phyloP scores from a whole-genome alignment of 2,329 filamentous ascomycete genomes.

The Endocalyx cinctus region DNA sequence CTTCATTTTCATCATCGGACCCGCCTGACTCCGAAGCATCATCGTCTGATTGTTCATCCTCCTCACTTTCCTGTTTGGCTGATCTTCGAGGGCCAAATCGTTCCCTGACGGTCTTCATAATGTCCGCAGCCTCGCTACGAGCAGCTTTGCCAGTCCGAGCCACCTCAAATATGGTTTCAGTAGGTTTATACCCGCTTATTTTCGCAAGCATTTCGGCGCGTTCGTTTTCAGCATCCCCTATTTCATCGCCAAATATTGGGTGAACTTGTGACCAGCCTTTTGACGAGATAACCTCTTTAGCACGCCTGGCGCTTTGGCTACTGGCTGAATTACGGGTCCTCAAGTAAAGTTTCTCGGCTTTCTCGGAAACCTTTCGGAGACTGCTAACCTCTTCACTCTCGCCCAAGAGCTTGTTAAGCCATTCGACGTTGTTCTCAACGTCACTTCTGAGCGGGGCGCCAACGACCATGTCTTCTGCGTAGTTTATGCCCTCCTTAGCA shows the following conservation, averaged over 20 bases:
- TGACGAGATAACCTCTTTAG: conserved; percentile 70
- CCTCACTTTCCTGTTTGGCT: conserved; percentile 38
- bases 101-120: conserved; percentile 69
- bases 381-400: conserved; percentile 70
- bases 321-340: conserved; percentile 88
- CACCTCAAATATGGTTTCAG: conserved; percentile 96
- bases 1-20: conserved; percentile 20
- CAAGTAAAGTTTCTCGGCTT: conserved; percentile 90
- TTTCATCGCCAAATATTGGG: conserved; percentile 71
- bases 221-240: conserved; percentile 61
- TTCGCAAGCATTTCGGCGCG: conserved; percentile 82
- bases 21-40: conserved; percentile 8
- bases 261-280: conserved; percentile 72
- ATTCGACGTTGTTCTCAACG: conserved; percentile 74
- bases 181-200: conserved; percentile 82
- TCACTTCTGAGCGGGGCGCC: conserved; percentile 69
- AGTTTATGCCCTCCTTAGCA: conserved; percentile 59
- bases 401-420: conserved; percentile 71
- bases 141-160: conserved; percentile 64
- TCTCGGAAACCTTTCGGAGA: conserved; percentile 69
- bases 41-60: conserved; percentile 19
- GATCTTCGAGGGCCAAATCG: conserved; percentile 59
- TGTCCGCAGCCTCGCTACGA: conserved; percentile 62
- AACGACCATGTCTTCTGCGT: conserved; percentile 77
- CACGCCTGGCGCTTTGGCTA: conserved; percentile 80